phyloP scores from a whole-genome alignment of 257 asterid species.

The Nemophila menziesii region DNA sequence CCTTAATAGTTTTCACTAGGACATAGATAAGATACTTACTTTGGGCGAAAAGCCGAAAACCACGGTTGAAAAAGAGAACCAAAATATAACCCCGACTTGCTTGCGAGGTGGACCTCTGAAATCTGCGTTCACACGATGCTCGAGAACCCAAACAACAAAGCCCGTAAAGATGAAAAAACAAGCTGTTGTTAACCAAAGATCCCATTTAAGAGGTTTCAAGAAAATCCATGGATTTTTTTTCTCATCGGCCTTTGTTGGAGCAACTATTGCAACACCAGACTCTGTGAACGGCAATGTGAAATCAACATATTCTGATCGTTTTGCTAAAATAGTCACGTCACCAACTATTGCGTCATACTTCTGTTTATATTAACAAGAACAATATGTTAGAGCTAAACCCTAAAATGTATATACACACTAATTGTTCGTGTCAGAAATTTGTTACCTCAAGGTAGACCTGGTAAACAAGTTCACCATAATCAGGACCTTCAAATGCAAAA shows the following conservation, averaged over 20 bases:
- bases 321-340: slow-evolving; percentile 21
- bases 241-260: slow-evolving; percentile 8
- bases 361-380: too few species aligned
- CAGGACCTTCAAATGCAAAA: slow-evolving; percentile 11
- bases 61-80: slow-evolving; percentile 41
- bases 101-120: slow-evolving; percentile 18
- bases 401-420: too few species aligned
- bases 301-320: slow-evolving; percentile 20
- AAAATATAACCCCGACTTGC: slow-evolving; percentile 21
- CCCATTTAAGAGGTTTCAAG: slow-evolving; percentile 19
- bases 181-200: slow-evolving; percentile 22
- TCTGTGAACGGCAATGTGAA: slow-evolving; percentile 29
- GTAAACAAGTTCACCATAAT: slow-evolving; percentile 19
- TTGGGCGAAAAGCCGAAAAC: slow-evolving; percentile 25
- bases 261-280: slow-evolving; percentile 26
- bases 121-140: slow-evolving; percentile 17
- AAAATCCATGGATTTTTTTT: slow-evolving; percentile 15
- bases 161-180: slow-evolving; percentile 18
- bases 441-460: slow-evolving; percentile 24
- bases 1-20: too few species aligned
- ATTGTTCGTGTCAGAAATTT: background rate
- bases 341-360: slow-evolving; percentile 20
- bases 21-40: too few species aligned
- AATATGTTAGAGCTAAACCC: too few species aligned
- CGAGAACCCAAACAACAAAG: slow-evolving; percentile 25